Evolutionary conservation across 805 yeast species (phyloP).

Genomic region (Komagataella phaffii): DNA sequence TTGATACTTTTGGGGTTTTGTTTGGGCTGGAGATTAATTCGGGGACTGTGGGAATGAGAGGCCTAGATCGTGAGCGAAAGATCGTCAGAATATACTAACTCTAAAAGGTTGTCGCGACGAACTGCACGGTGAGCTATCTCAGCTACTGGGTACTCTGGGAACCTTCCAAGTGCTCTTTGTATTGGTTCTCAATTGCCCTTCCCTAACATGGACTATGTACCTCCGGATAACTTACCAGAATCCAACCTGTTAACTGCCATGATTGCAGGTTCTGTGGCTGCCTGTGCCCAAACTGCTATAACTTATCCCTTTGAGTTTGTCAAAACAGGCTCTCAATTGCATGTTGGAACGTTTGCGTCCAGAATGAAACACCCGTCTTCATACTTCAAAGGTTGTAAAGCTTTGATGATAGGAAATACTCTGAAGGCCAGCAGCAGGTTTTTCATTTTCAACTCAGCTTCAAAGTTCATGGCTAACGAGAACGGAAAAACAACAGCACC

Average conservation of each 20-base stretch:
- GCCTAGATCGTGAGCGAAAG: background rate
- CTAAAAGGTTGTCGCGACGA: background rate
- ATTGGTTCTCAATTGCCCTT: background rate
- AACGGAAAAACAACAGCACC: slow-evolving; percentile 63
- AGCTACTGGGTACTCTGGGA: background rate
- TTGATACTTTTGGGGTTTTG: background rate
- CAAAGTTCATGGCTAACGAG: slow-evolving; percentile 50
- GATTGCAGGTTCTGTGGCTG: slow-evolving; percentile 48
- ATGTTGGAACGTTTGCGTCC: slow-evolving; percentile 20
- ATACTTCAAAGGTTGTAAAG: slow-evolving; percentile 51
- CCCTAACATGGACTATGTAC: background rate
- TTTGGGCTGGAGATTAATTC: background rate
- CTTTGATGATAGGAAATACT: slow-evolving; percentile 62
- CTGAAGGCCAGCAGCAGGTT: slow-evolving; percentile 65
- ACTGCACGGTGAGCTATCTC: background rate
- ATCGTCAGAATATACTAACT: background rate
- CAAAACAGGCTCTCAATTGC: slow-evolving; percentile 44
- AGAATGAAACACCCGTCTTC: slow-evolving; percentile 19
- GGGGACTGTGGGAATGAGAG: background rate
- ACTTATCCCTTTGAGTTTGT: slow-evolving; percentile 64
- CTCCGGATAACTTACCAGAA: slow-evolving; percentile 4
- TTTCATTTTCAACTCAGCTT: slow-evolving; percentile 59
- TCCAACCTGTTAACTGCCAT: slow-evolving; percentile 42
- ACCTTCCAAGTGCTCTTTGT: background rate
- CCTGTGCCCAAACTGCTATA: slow-evolving; percentile 44